A percentile compares a stretch with the other conserved stretches of the same genome.
These are phyloP conservation scores for Huntiella savannae DNA, from an alignment of 2,329 filamentous ascomycete genomes.

Conservation along the genomic window DNA sequence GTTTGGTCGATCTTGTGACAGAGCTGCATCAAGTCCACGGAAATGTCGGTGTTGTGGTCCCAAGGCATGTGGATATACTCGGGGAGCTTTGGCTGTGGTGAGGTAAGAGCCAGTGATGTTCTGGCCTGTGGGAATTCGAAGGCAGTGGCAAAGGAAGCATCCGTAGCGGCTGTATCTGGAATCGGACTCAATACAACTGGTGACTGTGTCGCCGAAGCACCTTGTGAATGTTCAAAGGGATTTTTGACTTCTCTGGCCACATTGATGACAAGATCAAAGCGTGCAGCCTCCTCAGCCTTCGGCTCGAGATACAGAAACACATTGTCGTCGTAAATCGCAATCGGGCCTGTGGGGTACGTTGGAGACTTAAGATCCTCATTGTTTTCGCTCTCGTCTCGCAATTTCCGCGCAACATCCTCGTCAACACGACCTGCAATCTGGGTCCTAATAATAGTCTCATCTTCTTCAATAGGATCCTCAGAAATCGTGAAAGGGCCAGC, in stretches of 20 bases:
- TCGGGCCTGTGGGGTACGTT: conserved; percentile 64
- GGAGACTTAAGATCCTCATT: conserved; percentile 66
- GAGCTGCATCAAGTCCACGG: conserved; percentile 53
- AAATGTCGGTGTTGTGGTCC: conserved; percentile 79
- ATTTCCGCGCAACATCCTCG: conserved; percentile 24
- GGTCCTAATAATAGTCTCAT: conserved; percentile 38
- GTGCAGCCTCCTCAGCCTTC: conserved; percentile 54
- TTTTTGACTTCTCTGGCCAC: conserved; percentile 68
- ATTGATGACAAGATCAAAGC: conserved; percentile 70
- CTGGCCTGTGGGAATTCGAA: conserved; percentile 15
- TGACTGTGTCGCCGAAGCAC: conserved; percentile 7
- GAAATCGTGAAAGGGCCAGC: conserved; percentile 14
- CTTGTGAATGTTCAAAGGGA: conserved; percentile 32
- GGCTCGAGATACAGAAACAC: conserved; percentile 68
- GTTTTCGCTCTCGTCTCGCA: conserved; percentile 46
- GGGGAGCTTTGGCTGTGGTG: conserved; percentile 29
- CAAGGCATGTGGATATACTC: conserved; percentile 78
- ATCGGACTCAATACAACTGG: conserved; percentile 23
- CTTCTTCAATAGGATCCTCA: conserved; percentile 22
- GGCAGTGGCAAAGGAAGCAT: conserved; percentile 25
- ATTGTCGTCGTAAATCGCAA: conserved; percentile 61
- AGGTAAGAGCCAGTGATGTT: conserved; percentile 29
- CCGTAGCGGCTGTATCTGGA: conserved; percentile 37
- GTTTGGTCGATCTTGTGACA: conserved; percentile 60
- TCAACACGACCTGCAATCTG: conserved; percentile 42